phyloP scores from a whole-genome alignment of 2,329 filamentous ascomycete species.

The Coniochaeta hoffmannii region DNA sequence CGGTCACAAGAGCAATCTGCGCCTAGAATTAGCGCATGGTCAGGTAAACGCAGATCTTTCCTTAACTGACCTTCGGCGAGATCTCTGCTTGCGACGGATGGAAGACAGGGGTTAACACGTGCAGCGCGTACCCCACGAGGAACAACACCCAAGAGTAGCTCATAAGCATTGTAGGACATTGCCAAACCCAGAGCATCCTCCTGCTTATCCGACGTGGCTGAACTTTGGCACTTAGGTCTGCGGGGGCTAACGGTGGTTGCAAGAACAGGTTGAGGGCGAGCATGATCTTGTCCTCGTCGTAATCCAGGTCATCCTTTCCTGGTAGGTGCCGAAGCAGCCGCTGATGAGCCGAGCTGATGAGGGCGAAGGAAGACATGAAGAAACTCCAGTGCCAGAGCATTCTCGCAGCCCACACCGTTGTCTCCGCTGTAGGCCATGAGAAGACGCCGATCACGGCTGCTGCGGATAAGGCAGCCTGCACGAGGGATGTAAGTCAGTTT shows the following conservation, averaged over 20 bases:
- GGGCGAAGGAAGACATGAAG: constrained; percentile 3
- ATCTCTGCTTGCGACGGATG: constrained; percentile 1
- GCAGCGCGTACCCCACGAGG: constrained; percentile 4
- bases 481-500: background rate
- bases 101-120: constrained; percentile 3
- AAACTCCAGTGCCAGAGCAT: constrained; percentile 7
- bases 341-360: constrained; percentile 6
- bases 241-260: background rate
- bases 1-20: constrained; percentile 2
- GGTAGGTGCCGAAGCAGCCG: constrained; percentile 3
- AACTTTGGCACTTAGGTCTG: background rate
- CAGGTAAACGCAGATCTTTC: background rate
- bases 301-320: background rate
- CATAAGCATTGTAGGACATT: constrained; percentile 5
- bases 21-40: background rate
- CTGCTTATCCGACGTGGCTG: background rate
- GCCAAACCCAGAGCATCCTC: constrained; percentile 5
- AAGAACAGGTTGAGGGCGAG: background rate
- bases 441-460: constrained; percentile 5
- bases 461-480: background rate
- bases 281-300: background rate
- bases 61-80: constrained; percentile 1
- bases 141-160: constrained; percentile 6
- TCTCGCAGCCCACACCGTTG: constrained; percentile 2
- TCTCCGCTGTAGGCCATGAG: constrained; percentile 3